These are phyloP conservation scores for Salix caprea DNA, from an alignment of 345 rosid species.

Conservation along the genomic window DNA sequence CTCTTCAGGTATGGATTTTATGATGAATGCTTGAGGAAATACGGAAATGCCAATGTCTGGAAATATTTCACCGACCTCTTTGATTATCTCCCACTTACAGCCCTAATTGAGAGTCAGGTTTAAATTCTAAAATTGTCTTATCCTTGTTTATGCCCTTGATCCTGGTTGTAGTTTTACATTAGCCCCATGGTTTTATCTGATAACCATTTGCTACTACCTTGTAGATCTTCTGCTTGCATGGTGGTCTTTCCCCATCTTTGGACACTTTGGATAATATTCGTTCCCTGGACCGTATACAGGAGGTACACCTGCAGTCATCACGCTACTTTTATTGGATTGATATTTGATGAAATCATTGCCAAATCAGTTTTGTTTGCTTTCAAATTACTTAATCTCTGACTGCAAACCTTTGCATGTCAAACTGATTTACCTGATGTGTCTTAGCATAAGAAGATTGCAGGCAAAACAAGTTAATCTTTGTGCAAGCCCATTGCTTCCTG, in stretches of 20 bases:
- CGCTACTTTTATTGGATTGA: background rate
- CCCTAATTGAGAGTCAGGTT: constrained; percentile 34
- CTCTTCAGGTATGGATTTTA: constrained; percentile 33
- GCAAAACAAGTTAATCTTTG: background rate
- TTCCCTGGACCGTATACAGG: constrained; percentile 32
- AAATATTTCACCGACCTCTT: constrained; percentile 36
- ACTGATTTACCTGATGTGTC: background rate
- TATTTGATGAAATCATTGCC: background rate
- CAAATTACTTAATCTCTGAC: background rate
- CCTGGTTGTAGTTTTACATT: background rate
- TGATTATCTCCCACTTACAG: constrained; percentile 36
- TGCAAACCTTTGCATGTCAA: background rate
- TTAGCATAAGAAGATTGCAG: background rate
- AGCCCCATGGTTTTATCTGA: constrained; percentile 3
- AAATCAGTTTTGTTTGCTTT: background rate
- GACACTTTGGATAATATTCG: constrained; percentile 36
- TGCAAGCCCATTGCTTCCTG: background rate
- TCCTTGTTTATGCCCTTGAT: background rate
- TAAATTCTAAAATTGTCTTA: background rate
- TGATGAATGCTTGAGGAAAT: constrained; percentile 34
- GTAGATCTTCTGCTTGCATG: constrained; percentile 37
- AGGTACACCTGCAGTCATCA: constrained; percentile 13
- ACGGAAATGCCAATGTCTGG: constrained; percentile 41
- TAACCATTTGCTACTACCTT: constrained; percentile 1
- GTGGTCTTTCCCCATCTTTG: constrained; percentile 37